Base-by-base conservation (phyloP, 2,329 filamentous ascomycete species). In the Fragosphaeria purpurea region DNA sequence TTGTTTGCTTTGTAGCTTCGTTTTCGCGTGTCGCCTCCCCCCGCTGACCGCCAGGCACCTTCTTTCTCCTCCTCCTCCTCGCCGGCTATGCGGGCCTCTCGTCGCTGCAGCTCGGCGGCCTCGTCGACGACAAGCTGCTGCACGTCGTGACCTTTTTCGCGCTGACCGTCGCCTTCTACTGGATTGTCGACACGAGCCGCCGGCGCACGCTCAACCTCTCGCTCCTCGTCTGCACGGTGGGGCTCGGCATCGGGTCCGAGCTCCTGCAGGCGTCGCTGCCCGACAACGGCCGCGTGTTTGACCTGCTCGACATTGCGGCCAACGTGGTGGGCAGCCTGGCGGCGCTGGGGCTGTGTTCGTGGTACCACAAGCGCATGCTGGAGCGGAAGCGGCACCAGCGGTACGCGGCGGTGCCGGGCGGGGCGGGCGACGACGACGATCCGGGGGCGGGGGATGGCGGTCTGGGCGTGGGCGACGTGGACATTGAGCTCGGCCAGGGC, bases 301-400 rank as follows among this genome's bases (percentile, higher is more conserved):
- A 98, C 62, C 70, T 85, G 46, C 88, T 84, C 62, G 88, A 97
- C 64, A 87, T 98, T 55, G 73, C 88, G 48, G 89, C 90, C 62
- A 98, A 98, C 65, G 68, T 95, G 0, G 70, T 87, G 41, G 93
- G 93, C 41, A 91, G 86, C 56, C 67, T 86, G 11, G 70, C 74
- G 1, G 89, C 80, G 0, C 64, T 96, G 22, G 83, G 75, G 0
- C 65, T 95, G 22, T 94, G 87, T 64, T 83, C 82, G 51, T 91
- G 87, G 86, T 98, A 98, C 65, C 93, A 98, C 69, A 85, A 86
- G 63, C 84, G 93, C 53, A 97, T 97, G 89, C 72, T 97, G 40
- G 91, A 97, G 67, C 78, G 93, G 55, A 87, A 86, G 64, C 78
- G 90, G 53, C 73, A 80, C 61, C 80, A 80, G 50, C 86, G 86